Evolutionary conservation across 2,329 filamentous ascomycete species (phyloP).

Genomic region (Cladosporium austrohemisphaericum): DNA sequence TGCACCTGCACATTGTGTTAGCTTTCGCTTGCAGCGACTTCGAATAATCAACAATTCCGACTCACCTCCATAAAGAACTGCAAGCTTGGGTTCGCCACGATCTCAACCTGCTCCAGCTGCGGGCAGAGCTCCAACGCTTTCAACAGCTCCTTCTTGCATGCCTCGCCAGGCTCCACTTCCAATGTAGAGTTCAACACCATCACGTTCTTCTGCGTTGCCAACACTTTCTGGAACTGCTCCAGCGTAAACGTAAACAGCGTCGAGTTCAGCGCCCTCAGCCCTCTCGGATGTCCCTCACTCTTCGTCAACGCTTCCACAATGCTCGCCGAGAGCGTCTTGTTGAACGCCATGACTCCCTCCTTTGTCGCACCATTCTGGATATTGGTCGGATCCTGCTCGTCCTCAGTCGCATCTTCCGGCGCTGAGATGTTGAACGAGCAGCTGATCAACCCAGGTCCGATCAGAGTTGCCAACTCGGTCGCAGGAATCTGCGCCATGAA

Average conservation of each 20-base stretch:
- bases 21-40: background rate
- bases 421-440: slow-evolving; percentile 37
- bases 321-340: slow-evolving; percentile 27
- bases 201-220: slow-evolving; percentile 36
- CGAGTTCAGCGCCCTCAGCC: slow-evolving; percentile 37
- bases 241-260: slow-evolving; percentile 41
- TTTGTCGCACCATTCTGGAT: slow-evolving; percentile 25
- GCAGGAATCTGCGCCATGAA: slow-evolving; percentile 41
- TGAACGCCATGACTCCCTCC: slow-evolving; percentile 36
- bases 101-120: slow-evolving; percentile 38
- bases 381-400: slow-evolving; percentile 31
- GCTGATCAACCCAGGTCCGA: slow-evolving; percentile 38
- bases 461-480: slow-evolving; percentile 34
- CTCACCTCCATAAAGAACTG: slow-evolving; percentile 38
- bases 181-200: slow-evolving; percentile 39
- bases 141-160: slow-evolving; percentile 35
- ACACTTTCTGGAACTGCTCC: slow-evolving; percentile 33
- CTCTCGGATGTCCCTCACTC: slow-evolving; percentile 32
- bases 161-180: slow-evolving; percentile 34
- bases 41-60: background rate
- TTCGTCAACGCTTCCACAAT: slow-evolving; percentile 35
- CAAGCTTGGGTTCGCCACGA: slow-evolving; percentile 37
- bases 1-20: slow-evolving; percentile 22
- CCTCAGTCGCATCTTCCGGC: slow-evolving; percentile 28
- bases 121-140: slow-evolving; percentile 29